phyloP scores from a whole-genome alignment of 192 early-diverging fungal genomes.

The Backusella mclennaniae region DNA sequence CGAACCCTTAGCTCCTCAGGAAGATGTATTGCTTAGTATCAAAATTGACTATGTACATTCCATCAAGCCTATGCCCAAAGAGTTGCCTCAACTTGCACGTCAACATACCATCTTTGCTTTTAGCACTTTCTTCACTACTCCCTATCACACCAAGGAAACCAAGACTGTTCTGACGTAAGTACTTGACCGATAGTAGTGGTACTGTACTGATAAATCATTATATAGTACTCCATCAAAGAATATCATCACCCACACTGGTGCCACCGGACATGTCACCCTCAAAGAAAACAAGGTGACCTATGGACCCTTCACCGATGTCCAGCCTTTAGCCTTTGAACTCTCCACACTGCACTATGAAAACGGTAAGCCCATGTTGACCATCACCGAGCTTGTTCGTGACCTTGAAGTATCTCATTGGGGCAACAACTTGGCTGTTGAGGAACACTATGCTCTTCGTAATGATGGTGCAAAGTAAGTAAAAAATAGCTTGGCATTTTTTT shows the following conservation, averaged over 20 bases:
- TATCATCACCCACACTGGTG: constrained; percentile 41
- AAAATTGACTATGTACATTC: constrained; percentile 46
- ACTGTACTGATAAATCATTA: background rate
- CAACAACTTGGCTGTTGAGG: constrained; percentile 77
- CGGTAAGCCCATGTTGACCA: constrained; percentile 54
- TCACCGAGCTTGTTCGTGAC: constrained; percentile 61
- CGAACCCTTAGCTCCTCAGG: constrained; percentile 47
- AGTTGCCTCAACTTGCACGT: constrained; percentile 61
- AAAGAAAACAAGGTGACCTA: constrained; percentile 64
- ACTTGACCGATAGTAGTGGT: background rate
- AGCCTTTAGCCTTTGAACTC: constrained; percentile 34
- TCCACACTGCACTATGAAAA: constrained; percentile 69
- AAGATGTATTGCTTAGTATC: constrained; percentile 60
- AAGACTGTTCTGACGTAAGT: constrained; percentile 80
- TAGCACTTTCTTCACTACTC: constrained; percentile 58
- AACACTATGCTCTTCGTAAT: constrained; percentile 76
- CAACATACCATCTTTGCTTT: constrained; percentile 66
- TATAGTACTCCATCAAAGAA: constrained; percentile 35
- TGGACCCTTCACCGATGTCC: constrained; percentile 64
- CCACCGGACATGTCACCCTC: constrained; percentile 34
- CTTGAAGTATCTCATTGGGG: constrained; percentile 87
- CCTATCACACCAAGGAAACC: constrained; percentile 68
- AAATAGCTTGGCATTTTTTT: background rate
- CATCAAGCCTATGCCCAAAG: constrained; percentile 50
- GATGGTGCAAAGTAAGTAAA: constrained; percentile 72